Percentiles rank a stretch among this genome's conserved stretches.
Evolutionary conservation across 805 yeast species (phyloP).

Genomic region (fission yeast (Schizosaccharomyces pombe)): DNA sequence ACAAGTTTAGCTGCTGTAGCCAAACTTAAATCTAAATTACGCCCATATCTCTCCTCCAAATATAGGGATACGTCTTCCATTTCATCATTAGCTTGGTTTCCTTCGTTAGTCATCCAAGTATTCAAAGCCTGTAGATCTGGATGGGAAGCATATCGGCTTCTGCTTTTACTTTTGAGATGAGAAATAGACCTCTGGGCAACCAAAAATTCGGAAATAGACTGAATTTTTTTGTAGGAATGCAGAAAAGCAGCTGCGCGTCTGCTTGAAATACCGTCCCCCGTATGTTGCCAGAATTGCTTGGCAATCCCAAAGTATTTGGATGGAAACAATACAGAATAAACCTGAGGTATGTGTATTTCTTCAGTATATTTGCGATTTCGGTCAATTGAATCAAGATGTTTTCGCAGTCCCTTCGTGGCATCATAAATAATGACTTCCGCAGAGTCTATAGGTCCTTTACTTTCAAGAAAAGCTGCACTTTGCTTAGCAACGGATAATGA

Average conservation of each 20-base stretch:
- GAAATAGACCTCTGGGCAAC: not conserved
- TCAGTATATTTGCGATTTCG: not conserved
- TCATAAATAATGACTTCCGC: not conserved
- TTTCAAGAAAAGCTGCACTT: not conserved
- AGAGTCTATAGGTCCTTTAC: not conserved
- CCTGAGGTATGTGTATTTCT: conserved; percentile 9
- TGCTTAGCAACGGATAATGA: not conserved
- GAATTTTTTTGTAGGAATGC: conserved; percentile 14
- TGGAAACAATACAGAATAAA: conserved; percentile 59
- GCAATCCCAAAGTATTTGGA: conserved; percentile 34
- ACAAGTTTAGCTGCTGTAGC: conserved; percentile 56
- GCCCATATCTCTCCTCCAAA: conserved; percentile 71
- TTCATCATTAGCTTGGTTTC: conserved; percentile 9
- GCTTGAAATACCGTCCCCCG: conserved; percentile 92
- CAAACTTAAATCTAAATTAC: conserved; percentile 58
- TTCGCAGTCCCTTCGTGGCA: not conserved
- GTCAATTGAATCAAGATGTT: not conserved
- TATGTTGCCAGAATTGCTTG: conserved; percentile 85
- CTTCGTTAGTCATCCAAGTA: conserved; percentile 5
- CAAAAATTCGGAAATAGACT: not conserved
- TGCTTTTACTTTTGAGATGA: conserved; percentile 6
- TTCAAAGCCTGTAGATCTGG: conserved; percentile 6
- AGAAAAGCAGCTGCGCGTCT: conserved; percentile 67
- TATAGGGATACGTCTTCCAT: conserved; percentile 6
- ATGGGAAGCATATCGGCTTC: conserved; percentile 5